Evolutionary conservation across 2,329 filamentous ascomycete genomes (phyloP).

Genomic region (Cordyceps cateniannulata): DNA sequence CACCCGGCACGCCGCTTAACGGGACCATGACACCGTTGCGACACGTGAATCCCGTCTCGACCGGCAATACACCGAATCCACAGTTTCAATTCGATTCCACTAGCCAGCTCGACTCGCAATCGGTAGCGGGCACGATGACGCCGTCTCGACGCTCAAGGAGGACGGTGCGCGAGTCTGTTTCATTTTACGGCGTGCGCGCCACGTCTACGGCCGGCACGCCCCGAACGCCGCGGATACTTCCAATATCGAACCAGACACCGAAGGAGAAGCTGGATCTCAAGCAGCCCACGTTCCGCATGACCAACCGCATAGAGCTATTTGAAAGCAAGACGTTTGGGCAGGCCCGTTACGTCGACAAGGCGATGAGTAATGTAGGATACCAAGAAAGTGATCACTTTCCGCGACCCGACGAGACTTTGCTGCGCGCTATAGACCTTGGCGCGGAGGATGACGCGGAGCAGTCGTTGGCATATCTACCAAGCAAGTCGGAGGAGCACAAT

Average conservation of each 20-base stretch:
- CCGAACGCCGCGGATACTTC: constrained; percentile 59
- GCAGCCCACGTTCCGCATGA: constrained; percentile 65
- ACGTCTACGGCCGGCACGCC: constrained; percentile 39
- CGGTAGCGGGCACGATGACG: constrained; percentile 18
- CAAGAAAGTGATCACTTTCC: constrained; percentile 90
- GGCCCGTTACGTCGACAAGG: constrained; percentile 88
- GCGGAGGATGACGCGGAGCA: constrained; percentile 54
- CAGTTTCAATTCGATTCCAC: constrained; percentile 19
- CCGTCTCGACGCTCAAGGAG: constrained; percentile 34
- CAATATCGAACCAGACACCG: constrained; percentile 71
- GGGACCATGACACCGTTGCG: constrained; percentile 41
- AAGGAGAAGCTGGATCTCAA: constrained; percentile 76
- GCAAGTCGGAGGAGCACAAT: constrained; percentile 24
- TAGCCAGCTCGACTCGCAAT: constrained; percentile 21
- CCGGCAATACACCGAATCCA: constrained; percentile 37
- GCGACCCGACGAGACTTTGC: constrained; percentile 66
- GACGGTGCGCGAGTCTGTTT: constrained; percentile 43
- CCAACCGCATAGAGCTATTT: constrained; percentile 72
- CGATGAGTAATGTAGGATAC: constrained; percentile 93
- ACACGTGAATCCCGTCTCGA: constrained; percentile 36
- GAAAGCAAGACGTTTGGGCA: constrained; percentile 82
- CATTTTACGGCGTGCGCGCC: constrained; percentile 46
- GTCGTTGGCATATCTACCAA: constrained; percentile 19
- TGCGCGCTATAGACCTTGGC: constrained; percentile 55
- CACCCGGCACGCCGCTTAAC: constrained; percentile 34